A percentile compares a stretch with the other conserved stretches of the same genome.
Evolutionary conservation across 495 filamentous ascomycete genomes (phyloP).

Genomic region (Aspergillus sparsus): DNA sequence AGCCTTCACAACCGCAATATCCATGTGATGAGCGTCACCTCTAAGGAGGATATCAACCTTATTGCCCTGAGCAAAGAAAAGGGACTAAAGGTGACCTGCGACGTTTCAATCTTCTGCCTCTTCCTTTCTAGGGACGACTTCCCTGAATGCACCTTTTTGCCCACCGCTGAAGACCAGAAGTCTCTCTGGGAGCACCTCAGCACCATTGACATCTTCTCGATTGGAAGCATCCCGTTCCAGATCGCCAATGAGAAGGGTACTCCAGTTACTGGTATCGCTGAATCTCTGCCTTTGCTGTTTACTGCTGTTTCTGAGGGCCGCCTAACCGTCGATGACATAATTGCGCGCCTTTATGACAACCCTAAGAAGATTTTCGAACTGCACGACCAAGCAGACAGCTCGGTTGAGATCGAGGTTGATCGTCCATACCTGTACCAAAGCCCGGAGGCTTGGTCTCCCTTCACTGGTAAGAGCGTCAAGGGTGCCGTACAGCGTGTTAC

Average conservation of each 20-base stretch:
- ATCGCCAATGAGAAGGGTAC: conserved; percentile 63
- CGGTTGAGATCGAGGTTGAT: conserved; percentile 73
- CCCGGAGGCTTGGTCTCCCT: conserved; percentile 68
- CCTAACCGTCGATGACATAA: conserved; percentile 74
- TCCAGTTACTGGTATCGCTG: conserved; percentile 67
- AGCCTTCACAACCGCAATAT: conserved; percentile 83
- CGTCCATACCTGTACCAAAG: conserved; percentile 62
- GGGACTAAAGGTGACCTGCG: conserved; percentile 81
- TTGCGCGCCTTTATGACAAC: conserved; percentile 71
- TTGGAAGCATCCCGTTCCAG: conserved; percentile 81
- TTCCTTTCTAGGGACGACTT: conserved; percentile 77
- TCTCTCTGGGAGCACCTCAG: conserved; percentile 77
- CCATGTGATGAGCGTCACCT: conserved; percentile 80
- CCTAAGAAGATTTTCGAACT: conserved; percentile 85
- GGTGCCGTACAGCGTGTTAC: conserved; percentile 76
- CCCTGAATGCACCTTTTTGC: conserved; percentile 67
- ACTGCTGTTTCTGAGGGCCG: conserved; percentile 76
- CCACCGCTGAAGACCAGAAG: conserved; percentile 69
- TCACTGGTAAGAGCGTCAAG: conserved; percentile 68
- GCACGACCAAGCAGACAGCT: conserved; percentile 75
- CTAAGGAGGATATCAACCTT: conserved; percentile 78
- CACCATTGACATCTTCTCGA: conserved; percentile 81
- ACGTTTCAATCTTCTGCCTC: conserved; percentile 78
- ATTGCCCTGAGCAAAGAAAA: conserved; percentile 82
- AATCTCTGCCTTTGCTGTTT: conserved; percentile 75